Percentiles rank a stretch among this genome's conserved stretches.
phyloP scores from a whole-genome alignment of 441 rosid genomes.

The Mallotus repandus region DNA sequence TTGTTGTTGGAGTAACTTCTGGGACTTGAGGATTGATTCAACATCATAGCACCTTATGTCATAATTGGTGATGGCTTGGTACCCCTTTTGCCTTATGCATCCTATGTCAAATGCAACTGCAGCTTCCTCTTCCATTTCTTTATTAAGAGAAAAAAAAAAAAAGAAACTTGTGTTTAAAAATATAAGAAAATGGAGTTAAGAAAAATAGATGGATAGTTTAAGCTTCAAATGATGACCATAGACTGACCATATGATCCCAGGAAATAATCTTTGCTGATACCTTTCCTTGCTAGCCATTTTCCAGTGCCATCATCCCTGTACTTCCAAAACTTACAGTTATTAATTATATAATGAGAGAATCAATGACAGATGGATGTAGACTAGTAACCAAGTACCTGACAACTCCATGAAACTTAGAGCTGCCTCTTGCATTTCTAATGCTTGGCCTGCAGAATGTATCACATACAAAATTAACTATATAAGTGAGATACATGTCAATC shows the following conservation, averaged over 20 bases:
- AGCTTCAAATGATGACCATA: background rate
- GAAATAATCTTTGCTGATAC: background rate
- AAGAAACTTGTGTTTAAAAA: background rate
- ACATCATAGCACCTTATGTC: slow-evolving; percentile 6
- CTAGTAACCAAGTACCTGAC: background rate
- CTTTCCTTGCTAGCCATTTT: background rate
- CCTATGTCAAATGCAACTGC: slow-evolving; percentile 13
- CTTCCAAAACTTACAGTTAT: background rate
- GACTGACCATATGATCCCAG: background rate
- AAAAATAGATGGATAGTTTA: background rate
- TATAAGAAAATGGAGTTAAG: background rate
- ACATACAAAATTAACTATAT: background rate
- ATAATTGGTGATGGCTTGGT: slow-evolving; percentile 15
- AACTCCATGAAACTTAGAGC: slow-evolving; percentile 15
- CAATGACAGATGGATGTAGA: background rate
- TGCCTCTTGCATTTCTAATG: background rate
- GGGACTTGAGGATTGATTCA: background rate
- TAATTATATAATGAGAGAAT: background rate
- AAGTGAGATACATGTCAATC: background rate
- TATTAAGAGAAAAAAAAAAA: too few species aligned
- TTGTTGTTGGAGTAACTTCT: background rate
- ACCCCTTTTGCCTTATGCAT: slow-evolving; percentile 6
- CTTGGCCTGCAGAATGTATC: background rate
- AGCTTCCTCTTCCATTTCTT: slow-evolving; percentile 20
- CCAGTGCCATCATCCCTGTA: background rate